phyloP scores from a whole-genome alignment of 176 grass and related monocot genomes.

The Areca catechu region DNA sequence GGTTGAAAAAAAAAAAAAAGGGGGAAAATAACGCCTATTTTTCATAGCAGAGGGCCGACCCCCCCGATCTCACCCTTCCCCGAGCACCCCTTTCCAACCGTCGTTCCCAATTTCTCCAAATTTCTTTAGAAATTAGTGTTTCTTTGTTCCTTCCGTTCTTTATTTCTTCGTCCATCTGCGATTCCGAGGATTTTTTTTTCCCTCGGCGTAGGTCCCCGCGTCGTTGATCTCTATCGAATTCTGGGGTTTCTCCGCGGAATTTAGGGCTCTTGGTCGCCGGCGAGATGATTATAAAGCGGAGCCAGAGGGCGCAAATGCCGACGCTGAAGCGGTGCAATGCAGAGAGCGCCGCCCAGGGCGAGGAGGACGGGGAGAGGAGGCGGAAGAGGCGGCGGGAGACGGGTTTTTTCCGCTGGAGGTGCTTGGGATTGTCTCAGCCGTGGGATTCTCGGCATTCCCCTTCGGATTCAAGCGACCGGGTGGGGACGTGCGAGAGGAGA shows the following conservation, averaged over 20 bases:
- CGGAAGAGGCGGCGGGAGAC: conserved; percentile 57
- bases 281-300: conserved; percentile 92
- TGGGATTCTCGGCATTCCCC: conserved; percentile 46
- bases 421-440: conserved; percentile 54
- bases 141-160: too few species aligned
- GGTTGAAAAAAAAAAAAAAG: too few species aligned
- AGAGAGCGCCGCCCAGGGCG: conserved; percentile 12
- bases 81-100: too few species aligned
- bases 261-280: conserved; percentile 10
- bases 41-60: too few species aligned
- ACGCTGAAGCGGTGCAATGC: conserved; percentile 82
- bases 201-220: not conserved
- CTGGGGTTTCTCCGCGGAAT: not conserved
- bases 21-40: too few species aligned
- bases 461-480: conserved; percentile 37
- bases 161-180: too few species aligned
- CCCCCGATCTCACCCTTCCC: too few species aligned
- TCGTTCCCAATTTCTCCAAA: too few species aligned
- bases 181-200: conserved; percentile 2
- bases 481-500: conserved; percentile 15
- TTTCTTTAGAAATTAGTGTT: too few species aligned
- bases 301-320: conserved; percentile 58
- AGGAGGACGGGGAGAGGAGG: conserved; percentile 25
- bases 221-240: conserved; percentile 18
- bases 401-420: conserved; percentile 78